A percentile compares a stretch with the other conserved stretches of the same genome.
These are phyloP conservation scores for Anethum foeniculum DNA, from an alignment of 140 eudicot species.

Conservation along the genomic window DNA sequence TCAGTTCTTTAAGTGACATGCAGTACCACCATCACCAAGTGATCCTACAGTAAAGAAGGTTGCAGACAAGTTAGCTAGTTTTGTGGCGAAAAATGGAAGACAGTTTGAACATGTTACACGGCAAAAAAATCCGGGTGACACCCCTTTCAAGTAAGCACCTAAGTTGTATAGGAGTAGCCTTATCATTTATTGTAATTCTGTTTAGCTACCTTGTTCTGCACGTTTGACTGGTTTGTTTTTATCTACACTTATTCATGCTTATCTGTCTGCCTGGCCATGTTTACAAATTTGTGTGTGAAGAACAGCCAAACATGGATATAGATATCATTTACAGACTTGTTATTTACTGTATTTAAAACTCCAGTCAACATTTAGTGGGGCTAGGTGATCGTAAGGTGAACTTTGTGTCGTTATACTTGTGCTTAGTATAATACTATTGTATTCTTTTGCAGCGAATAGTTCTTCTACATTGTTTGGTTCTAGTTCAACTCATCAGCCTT, in stretches of 20 bases:
- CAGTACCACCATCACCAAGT: slow-evolving; percentile 85
- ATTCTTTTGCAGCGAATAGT: too few relatives aligned
- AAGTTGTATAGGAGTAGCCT: neutral
- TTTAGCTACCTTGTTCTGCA: neutral
- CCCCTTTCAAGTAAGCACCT: slow-evolving; percentile 80
- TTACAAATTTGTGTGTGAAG: neutral
- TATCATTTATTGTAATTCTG: neutral
- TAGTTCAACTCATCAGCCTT: too few relatives aligned
- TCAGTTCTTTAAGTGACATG: slow-evolving; percentile 95
- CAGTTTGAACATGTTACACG: slow-evolving; percentile 79
- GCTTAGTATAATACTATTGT: too few relatives aligned
- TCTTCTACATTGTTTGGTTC: too few relatives aligned
- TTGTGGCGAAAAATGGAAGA: slow-evolving; percentile 97
- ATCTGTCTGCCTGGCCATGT: neutral
- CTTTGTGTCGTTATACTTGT: too few relatives aligned
- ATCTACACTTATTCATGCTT: neutral
- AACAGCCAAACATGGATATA: neutral
- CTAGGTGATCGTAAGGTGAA: too few relatives aligned
- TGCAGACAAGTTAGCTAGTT: slow-evolving; percentile 88
- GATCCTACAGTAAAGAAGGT: slow-evolving; percentile 84
- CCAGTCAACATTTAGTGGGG: neutral
- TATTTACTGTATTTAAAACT: neutral
- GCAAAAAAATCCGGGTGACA: slow-evolving; percentile 91
- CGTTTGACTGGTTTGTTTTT: neutral
- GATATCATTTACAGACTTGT: neutral